phyloP scores from a whole-genome alignment of 768 basidiomycete species.

The Boletus sensibilis region DNA sequence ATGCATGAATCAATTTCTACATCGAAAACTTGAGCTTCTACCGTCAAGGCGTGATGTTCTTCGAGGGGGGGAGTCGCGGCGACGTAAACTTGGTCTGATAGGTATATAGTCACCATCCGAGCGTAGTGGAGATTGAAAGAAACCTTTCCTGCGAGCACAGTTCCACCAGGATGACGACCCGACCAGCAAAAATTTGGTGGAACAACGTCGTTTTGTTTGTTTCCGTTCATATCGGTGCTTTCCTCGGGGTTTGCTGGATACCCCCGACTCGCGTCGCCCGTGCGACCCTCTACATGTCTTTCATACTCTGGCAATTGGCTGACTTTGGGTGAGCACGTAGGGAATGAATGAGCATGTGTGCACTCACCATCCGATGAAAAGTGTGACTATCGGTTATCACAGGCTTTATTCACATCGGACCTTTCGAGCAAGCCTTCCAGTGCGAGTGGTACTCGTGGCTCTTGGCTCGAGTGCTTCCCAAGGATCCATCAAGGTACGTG shows the following conservation, averaged over 20 bases:
- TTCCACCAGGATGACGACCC: neutral
- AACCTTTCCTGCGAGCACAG: neutral
- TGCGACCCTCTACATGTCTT: constrained; percentile 4
- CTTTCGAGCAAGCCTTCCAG: constrained; percentile 1
- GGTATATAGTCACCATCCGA: neutral
- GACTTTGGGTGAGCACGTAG: constrained; percentile 10
- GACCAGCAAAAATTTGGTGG: constrained; percentile 8
- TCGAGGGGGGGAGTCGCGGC: neutral
- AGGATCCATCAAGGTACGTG: constrained; percentile 9
- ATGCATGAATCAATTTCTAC: neutral
- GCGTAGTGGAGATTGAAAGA: neutral
- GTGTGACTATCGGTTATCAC: constrained; percentile 13
- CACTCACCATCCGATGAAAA: constrained; percentile 4
- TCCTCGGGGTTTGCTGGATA: constrained; percentile 5
- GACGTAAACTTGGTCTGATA: neutral
- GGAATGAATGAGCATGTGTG: neutral
- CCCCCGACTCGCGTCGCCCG: neutral
- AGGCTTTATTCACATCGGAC: constrained; percentile 9
- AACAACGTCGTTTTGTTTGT: neutral
- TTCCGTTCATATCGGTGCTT: constrained; percentile 7
- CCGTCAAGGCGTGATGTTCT: neutral
- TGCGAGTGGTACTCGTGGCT: constrained; percentile 2
- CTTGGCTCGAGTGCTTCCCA: constrained; percentile 11
- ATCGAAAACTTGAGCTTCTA: neutral
- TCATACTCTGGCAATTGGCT: constrained; percentile 7